A percentile compares a stretch with the other conserved stretches of the same genome.
These are phyloP conservation scores for Tolypocladium tropicale DNA, from an alignment of 2,329 filamentous ascomycete genomes.

Conservation along the genomic window DNA sequence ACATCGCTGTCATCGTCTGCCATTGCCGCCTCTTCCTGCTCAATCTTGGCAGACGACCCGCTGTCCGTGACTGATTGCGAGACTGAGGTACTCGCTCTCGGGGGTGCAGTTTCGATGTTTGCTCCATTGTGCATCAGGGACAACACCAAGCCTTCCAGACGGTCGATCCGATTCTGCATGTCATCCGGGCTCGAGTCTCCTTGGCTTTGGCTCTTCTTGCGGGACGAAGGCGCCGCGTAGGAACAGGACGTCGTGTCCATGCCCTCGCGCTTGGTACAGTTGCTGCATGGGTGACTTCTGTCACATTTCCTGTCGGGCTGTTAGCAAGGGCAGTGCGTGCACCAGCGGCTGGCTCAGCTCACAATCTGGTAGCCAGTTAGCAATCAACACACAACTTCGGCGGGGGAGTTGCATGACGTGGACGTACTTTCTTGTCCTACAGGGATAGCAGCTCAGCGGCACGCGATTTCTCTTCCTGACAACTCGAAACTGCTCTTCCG, in stretches of 20 bases:
- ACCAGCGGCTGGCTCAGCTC: slow-evolving; percentile 7
- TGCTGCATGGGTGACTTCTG: slow-evolving; percentile 81
- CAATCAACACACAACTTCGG: slow-evolving; percentile 2
- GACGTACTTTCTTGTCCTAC: slow-evolving; percentile 77
- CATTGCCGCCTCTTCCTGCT: slow-evolving; percentile 47
- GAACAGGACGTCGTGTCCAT: slow-evolving; percentile 71
- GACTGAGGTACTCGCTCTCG: slow-evolving; percentile 21
- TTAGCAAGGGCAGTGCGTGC: not conserved
- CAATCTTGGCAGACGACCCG: slow-evolving; percentile 35
- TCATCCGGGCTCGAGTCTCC: slow-evolving; percentile 65
- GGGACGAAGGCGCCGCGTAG: slow-evolving; percentile 61
- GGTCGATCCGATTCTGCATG: slow-evolving; percentile 97
- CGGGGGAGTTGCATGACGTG: not conserved
- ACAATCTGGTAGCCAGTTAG: slow-evolving; percentile 23
- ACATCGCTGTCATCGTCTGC: slow-evolving; percentile 55
- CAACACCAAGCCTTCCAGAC: slow-evolving; percentile 82
- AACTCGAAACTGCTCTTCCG: slow-evolving; percentile 77
- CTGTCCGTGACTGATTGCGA: slow-evolving; percentile 31
- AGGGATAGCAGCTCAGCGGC: slow-evolving; percentile 84
- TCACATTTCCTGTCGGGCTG: slow-evolving; percentile 68
- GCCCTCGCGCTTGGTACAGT: slow-evolving; percentile 85
- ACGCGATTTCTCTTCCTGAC: slow-evolving; percentile 88
- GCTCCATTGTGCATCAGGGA: slow-evolving; percentile 86
- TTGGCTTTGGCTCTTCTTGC: slow-evolving; percentile 65
- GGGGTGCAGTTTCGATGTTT: slow-evolving; percentile 31